These are phyloP conservation scores for Candida quercuum DNA, from an alignment of 805 yeast genomes.

Conservation along the genomic window DNA sequence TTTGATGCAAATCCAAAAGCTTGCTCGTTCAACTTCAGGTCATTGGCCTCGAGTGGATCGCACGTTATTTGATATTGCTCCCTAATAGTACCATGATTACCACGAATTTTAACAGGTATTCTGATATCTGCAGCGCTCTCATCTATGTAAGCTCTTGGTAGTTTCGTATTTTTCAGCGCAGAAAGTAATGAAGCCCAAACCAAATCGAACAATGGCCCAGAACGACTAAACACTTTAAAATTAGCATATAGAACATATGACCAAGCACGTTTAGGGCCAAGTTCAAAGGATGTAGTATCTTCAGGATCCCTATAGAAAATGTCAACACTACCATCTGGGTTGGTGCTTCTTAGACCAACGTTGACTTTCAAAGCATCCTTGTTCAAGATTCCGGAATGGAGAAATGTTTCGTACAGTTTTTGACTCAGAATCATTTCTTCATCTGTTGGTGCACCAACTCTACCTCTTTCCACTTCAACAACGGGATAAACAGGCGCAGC, in stretches of 20 bases:
- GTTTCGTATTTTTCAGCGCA: conserved; percentile 52
- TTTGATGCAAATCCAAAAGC: conserved; percentile 40
- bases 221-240: conserved; percentile 69
- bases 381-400: conserved; percentile 50
- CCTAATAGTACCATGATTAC: conserved; percentile 40
- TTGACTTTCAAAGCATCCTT: conserved; percentile 51
- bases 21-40: conserved; percentile 34
- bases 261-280: conserved; percentile 40
- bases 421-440: conserved; percentile 80
- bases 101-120: conserved; percentile 47
- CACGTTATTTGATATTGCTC: conserved; percentile 52
- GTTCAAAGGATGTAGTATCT: conserved; percentile 29
- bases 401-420: conserved; percentile 51
- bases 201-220: conserved; percentile 77
- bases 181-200: conserved; percentile 63
- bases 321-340: conserved; percentile 42
- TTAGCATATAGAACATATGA: conserved; percentile 63
- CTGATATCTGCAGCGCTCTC: conserved; percentile 51
- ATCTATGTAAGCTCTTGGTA: conserved; percentile 68
- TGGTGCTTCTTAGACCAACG: conserved; percentile 43
- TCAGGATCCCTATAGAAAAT: conserved; percentile 46
- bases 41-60: conserved; percentile 37
- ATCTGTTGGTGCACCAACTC: conserved; percentile 74
- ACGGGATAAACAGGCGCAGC: conserved; percentile 57
- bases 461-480: conserved; percentile 71